Conservation (phyloP, 2,329 filamentous ascomycete species). For the Colletotrichum nymphaeae region DNA sequence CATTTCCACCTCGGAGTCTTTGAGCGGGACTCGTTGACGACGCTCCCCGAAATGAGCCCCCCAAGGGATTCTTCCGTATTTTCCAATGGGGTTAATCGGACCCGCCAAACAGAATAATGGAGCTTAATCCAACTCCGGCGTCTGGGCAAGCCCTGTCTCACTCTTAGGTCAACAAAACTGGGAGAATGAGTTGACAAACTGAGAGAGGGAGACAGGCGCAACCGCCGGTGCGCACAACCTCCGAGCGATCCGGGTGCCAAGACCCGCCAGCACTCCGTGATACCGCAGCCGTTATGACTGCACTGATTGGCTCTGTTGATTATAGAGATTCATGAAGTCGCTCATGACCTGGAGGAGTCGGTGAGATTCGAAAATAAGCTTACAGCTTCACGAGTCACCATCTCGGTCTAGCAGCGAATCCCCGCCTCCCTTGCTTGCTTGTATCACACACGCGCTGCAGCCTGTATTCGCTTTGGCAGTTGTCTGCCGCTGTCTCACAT, state of each 20-base stretch:
- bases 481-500: constrained; percentile 30
- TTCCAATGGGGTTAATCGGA: constrained; percentile 6
- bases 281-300: constrained; percentile 25
- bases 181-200: background rate
- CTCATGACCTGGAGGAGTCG: background rate
- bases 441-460: constrained; percentile 1
- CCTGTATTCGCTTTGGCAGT: background rate
- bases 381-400: constrained; percentile 16
- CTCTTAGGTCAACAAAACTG: constrained; percentile 1
- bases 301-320: constrained; percentile 5
- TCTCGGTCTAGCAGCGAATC: constrained; percentile 4
- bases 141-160: constrained; percentile 11
- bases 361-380: constrained; percentile 30
- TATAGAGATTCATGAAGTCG: background rate
- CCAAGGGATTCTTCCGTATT: background rate
- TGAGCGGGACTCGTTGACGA: constrained; percentile 20
- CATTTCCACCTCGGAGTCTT: constrained; percentile 27
- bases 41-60: constrained; percentile 30
- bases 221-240: constrained; percentile 23
- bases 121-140: background rate
- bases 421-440: background rate
- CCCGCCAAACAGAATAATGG: background rate
- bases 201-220: constrained; percentile 10
- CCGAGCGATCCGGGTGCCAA: constrained; percentile 36
- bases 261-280: constrained; percentile 21